These are phyloP conservation scores for Boletus pseudo-olivaceus DNA, from an alignment of 768 basidiomycete species.

Conservation along the genomic window DNA sequence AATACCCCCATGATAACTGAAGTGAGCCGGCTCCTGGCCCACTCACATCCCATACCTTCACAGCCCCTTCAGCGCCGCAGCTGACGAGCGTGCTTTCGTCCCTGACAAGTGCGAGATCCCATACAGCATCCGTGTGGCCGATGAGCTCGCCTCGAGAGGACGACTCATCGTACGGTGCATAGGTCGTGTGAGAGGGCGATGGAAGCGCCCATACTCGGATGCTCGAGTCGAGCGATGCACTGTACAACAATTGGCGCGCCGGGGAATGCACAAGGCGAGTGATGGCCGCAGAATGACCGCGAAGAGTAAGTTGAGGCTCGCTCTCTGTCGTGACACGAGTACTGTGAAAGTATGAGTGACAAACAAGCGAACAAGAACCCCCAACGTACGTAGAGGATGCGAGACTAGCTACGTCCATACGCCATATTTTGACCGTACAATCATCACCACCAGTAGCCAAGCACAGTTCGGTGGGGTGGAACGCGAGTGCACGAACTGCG, in stretches of 20 bases:
- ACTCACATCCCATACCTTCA: constrained; percentile 92
- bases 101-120: constrained; percentile 87
- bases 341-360: constrained; percentile 34
- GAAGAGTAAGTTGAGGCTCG: constrained; percentile 89
- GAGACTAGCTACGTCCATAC: constrained; percentile 73
- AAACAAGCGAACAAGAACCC: constrained; percentile 1
- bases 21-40: constrained; percentile 58
- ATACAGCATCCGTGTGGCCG: constrained; percentile 93
- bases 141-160: constrained; percentile 76
- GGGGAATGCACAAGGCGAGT: constrained; percentile 82
- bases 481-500: constrained; percentile 84
- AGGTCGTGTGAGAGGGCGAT: constrained; percentile 73
- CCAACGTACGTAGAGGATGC: constrained; percentile 71
- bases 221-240: constrained; percentile 90
- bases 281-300: constrained; percentile 89
- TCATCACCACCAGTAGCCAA: constrained; percentile 95
- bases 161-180: constrained; percentile 84
- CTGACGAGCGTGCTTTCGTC: constrained; percentile 84
- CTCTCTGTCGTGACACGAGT: constrained; percentile 76
- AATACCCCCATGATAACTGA: constrained; percentile 76
- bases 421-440: constrained; percentile 94
- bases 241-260: constrained; percentile 75
- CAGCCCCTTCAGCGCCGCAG: constrained; percentile 85
- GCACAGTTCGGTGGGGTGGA: constrained; percentile 82
- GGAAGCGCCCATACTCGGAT: constrained; percentile 91